Evolutionary conservation across 495 filamentous ascomycete genomes (phyloP).

Genomic region (Glonium stellatum): DNA sequence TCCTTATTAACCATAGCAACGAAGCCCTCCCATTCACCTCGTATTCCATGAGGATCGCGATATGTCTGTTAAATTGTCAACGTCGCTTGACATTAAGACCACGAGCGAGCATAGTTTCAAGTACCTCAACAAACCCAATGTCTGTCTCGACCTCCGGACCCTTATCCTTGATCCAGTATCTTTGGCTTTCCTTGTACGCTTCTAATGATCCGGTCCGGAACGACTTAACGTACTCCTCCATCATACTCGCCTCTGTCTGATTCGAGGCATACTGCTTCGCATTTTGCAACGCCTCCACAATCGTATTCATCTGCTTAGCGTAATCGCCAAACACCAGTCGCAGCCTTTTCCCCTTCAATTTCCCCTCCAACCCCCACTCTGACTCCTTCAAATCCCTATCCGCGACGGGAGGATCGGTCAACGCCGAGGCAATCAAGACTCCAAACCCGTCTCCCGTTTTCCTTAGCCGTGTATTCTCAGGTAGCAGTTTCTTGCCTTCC

Average conservation of each 20-base stretch:
- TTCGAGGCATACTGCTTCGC: constrained; percentile 75
- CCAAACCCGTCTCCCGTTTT: constrained; percentile 72
- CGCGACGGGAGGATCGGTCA: constrained; percentile 48
- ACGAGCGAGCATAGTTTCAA: background rate
- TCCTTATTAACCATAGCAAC: constrained; percentile 75
- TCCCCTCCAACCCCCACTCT: constrained; percentile 58
- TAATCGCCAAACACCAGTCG: constrained; percentile 82
- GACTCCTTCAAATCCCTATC: constrained; percentile 63
- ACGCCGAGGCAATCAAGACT: constrained; percentile 74
- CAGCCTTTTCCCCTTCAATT: constrained; percentile 61
- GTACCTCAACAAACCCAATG: constrained; percentile 78
- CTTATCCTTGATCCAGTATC: constrained; percentile 88
- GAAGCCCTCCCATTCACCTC: constrained; percentile 97
- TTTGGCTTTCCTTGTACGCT: constrained; percentile 84
- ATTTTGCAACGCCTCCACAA: constrained; percentile 61
- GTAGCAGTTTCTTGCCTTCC: constrained; percentile 62
- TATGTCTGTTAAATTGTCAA: constrained; percentile 52
- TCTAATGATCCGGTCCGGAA: constrained; percentile 79
- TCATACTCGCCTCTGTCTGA: constrained; percentile 78
- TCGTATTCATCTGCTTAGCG: constrained; percentile 68
- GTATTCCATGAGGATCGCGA: constrained; percentile 82
- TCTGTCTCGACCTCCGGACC: constrained; percentile 85
- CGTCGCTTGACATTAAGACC: background rate
- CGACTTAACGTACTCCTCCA: constrained; percentile 71
- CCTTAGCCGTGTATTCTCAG: constrained; percentile 82